phyloP scores from a whole-genome alignment of 306 rosid genomes.

The Cicer judaicum region DNA sequence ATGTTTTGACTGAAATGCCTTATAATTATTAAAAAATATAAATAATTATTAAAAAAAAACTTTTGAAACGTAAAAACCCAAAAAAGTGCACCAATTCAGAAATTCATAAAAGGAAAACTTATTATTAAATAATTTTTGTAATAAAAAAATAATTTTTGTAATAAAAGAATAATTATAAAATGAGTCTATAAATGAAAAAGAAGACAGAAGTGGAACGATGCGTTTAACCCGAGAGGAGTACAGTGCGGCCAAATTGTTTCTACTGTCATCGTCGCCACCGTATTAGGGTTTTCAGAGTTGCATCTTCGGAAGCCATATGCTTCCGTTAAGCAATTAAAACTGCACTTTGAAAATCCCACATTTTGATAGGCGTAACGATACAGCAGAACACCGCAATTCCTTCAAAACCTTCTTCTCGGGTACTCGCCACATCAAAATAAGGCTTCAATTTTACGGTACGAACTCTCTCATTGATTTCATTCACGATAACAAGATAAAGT shows the following conservation, averaged over 20 bases:
- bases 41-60: too few species aligned
- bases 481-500: not conserved
- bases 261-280: slow-evolving; percentile 4
- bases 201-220: not conserved
- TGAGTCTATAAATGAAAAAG: slow-evolving; percentile 1
- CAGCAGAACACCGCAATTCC: not conserved
- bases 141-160: not conserved
- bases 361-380: slow-evolving; percentile 16
- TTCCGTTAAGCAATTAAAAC: not conserved
- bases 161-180: not conserved
- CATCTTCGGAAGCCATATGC: not conserved
- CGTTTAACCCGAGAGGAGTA: not conserved
- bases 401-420: slow-evolving; percentile 3
- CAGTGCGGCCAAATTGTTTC: too few species aligned
- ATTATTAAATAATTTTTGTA: too few species aligned
- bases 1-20: not conserved
- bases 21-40: too few species aligned
- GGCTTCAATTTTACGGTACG: not conserved
- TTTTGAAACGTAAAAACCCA: not conserved
- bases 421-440: not conserved
- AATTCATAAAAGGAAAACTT: not conserved
- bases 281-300: slow-evolving; percentile 11
- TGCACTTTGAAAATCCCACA: not conserved
- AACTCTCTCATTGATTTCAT: not conserved
- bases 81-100: not conserved